Percentiles rank a stretch among this genome's conserved stretches.
Conservation (phyloP, 768 basidiomycete species). For the Russula griseocarnosa region DNA sequence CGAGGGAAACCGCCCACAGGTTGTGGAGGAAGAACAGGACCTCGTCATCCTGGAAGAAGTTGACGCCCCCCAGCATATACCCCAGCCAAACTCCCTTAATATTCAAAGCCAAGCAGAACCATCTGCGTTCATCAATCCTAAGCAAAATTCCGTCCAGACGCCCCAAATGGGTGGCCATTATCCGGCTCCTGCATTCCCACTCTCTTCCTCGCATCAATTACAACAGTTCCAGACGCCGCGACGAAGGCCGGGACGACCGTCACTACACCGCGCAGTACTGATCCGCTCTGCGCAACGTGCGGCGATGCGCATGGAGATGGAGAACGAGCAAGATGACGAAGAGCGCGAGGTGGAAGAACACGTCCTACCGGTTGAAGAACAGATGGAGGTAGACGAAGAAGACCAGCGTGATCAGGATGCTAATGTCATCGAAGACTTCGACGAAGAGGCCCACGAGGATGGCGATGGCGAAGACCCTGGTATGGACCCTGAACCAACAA, state of each 20-base stretch:
- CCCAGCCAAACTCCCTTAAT: constrained; percentile 17
- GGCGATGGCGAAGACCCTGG: constrained; percentile 28
- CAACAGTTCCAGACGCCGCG: constrained; percentile 30
- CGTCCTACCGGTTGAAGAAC: constrained; percentile 25
- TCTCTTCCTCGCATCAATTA: constrained; percentile 29
- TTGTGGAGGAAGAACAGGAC: constrained; percentile 66
- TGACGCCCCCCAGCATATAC: constrained; percentile 34
- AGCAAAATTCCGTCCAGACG: constrained; percentile 13
- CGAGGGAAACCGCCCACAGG: constrained; percentile 60
- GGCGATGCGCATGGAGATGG: constrained; percentile 48
- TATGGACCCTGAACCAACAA: constrained; percentile 34
- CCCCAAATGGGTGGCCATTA: constrained; percentile 17
- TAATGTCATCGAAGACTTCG: constrained; percentile 22
- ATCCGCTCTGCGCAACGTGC: constrained; percentile 67
- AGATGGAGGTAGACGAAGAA: constrained; percentile 25
- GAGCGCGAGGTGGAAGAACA: constrained; percentile 34
- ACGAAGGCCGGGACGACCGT: constrained; percentile 38
- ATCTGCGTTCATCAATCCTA: constrained; percentile 13
- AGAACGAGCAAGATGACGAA: constrained; percentile 48
- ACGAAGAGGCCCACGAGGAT: constrained; percentile 31
- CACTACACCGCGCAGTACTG: constrained; percentile 65
- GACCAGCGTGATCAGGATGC: constrained; percentile 18
- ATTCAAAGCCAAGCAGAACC: constrained; percentile 21
- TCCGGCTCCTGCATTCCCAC: constrained; percentile 19
- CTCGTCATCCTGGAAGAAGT: constrained; percentile 71